Base-by-base conservation (phyloP, 306 rosid species). In the Glycine tomentella region DNA sequence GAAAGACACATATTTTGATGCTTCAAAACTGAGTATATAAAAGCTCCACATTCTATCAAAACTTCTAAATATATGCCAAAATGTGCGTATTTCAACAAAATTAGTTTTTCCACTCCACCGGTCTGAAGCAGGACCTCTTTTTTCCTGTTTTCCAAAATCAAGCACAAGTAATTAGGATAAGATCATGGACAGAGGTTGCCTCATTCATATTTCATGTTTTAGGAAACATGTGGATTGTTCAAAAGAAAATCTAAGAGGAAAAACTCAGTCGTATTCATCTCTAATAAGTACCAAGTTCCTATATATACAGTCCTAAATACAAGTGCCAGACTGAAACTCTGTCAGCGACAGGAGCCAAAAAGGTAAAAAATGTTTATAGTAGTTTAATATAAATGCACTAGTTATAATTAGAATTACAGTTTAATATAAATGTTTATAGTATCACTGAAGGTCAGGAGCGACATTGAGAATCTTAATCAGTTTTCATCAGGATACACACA, bases 21-120 rank as follows among this genome's bases (percentile, higher is more conserved):
- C 51, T 4, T 17, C 44, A 68, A 51, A 66, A 84, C 38, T 38
- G 48, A 61, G 80, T 70, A 95, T 93, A 84, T 83, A 95, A 80
- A 95, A 93, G 92, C 90, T 91, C 98, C 99, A 95, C 98, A 95
- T 91, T 82, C 98, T 90, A 80, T 95, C 97, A 81, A 95, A 95
- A 81, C 98, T 95, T 87, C 99, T 89, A 87, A 95, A 91, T 65
- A 95, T 66, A 82, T 95, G 99, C 92, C 95, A 89, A 90, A 84
- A 95, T 69, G 99, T 78, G 84, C 98, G 99, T 75, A 93, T 90
- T 85, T 95, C 99, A 8, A 95, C 98, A 90, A 93, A 95, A 70
- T 95, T 89, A 73, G 84, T 72, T 88, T 95, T 95, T 51, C 98
- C 98, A 74, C 87, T 86, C 99, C 98, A 93, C 79, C 78, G 87